Conservation (phyloP, 1,284 basidiomycete genomes). For the Puccinia brachypodii region DNA sequence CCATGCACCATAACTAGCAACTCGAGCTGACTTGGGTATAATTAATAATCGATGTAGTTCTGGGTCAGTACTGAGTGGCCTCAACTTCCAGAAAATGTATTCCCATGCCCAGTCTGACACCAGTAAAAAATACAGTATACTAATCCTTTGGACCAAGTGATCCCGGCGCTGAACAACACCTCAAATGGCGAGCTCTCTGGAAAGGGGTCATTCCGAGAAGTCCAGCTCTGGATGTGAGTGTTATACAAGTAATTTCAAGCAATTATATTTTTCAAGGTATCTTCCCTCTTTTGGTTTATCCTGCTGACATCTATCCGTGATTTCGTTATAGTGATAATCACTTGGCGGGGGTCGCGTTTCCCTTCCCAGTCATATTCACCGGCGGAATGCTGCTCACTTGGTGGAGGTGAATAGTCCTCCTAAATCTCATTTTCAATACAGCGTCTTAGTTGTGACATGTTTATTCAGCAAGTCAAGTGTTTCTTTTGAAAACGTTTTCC, state of each 20-base stretch:
- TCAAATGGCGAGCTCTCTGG: constrained; percentile 60
- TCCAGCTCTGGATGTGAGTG: constrained; percentile 66
- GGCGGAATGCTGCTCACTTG: constrained; percentile 71
- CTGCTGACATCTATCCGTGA: background rate
- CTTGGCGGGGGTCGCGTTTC: constrained; percentile 74
- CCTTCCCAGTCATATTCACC: constrained; percentile 75
- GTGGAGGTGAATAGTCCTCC: constrained; percentile 61
- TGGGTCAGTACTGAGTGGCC: constrained; percentile 22
- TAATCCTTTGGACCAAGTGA: constrained; percentile 39
- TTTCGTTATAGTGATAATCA: constrained; percentile 61
- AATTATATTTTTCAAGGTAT: background rate
- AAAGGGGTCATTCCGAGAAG: constrained; percentile 74
- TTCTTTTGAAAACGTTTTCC: background rate
- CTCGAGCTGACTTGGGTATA: background rate
- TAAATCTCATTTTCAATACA: background rate
- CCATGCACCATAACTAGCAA: too few relatives aligned
- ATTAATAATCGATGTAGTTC: too few relatives aligned
- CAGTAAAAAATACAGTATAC: constrained; percentile 17
- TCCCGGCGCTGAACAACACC: constrained; percentile 61
- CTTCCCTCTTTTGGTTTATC: background rate
- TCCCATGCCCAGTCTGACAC: constrained; percentile 9
- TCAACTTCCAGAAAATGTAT: background rate
- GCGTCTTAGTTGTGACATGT: background rate
- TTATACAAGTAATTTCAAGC: background rate
- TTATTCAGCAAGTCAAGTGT: background rate